phyloP scores from a whole-genome alignment of 306 rosid species.

The Quillaja saponaria region DNA sequence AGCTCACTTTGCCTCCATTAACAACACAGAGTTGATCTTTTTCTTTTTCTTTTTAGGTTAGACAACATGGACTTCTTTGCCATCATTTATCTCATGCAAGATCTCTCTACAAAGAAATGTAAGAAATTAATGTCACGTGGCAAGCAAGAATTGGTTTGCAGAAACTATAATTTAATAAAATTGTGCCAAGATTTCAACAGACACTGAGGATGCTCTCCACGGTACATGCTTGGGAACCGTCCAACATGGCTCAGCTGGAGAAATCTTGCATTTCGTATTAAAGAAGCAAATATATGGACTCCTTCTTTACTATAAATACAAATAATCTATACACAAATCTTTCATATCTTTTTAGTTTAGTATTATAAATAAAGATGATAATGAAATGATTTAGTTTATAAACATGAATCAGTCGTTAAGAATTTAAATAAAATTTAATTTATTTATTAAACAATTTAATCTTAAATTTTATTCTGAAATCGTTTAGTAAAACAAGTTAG shows the following conservation, averaged over 20 bases:
- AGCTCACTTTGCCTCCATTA: slow-evolving; percentile 31
- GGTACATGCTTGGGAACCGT: slow-evolving; percentile 45
- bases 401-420: too few species aligned
- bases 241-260: slow-evolving; percentile 39
- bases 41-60: too few species aligned
- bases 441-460: too few species aligned
- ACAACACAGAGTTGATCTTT: slow-evolving; percentile 16
- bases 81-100: slow-evolving; percentile 6
- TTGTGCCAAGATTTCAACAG: slow-evolving; percentile 35
- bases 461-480: too few species aligned
- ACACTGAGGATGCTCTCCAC: slow-evolving; percentile 27
- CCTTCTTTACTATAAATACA: background rate
- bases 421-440: too few species aligned
- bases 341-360: too few species aligned
- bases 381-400: too few species aligned
- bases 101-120: background rate
- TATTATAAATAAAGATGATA: too few species aligned
- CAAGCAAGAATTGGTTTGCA: slow-evolving; percentile 18
- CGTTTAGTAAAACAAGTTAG: too few species aligned
- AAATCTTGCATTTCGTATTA: slow-evolving; percentile 31
- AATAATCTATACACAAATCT: too few species aligned
- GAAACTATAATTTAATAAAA: background rate
- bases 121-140: slow-evolving; percentile 7
- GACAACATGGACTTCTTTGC: slow-evolving; percentile 27
- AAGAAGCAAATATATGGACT: slow-evolving; percentile 10